Percentiles rank a stretch among this genome's conserved stretches.
These are phyloP conservation scores for Castanea sativa DNA, from an alignment of 306 rosid genomes.

Conservation along the genomic window DNA sequence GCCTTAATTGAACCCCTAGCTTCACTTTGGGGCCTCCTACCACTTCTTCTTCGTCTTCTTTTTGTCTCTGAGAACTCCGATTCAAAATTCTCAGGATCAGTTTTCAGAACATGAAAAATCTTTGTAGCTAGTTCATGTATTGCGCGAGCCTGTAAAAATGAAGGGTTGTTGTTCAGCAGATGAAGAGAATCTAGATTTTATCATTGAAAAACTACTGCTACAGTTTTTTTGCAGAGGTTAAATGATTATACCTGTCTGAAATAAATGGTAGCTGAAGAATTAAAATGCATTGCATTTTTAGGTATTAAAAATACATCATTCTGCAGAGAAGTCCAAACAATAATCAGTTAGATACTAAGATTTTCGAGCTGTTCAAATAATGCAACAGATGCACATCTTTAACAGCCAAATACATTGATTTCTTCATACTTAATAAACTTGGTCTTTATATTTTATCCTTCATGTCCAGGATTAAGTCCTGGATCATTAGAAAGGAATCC, in stretches of 20 bases:
- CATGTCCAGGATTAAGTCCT: too few species aligned
- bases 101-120: conserved; percentile 45
- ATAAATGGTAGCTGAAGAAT: conserved; percentile 57
- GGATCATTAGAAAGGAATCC: too few species aligned
- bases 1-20: conserved; percentile 23
- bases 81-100: conserved; percentile 48
- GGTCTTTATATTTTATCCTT: too few species aligned
- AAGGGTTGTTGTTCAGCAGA: neutral
- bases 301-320: conserved; percentile 56
- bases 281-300: conserved; percentile 70
- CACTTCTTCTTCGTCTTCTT: conserved; percentile 21
- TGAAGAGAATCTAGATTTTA: neutral
- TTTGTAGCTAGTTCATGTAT: conserved; percentile 51
- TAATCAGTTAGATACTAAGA: conserved; percentile 19
- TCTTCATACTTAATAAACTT: neutral
- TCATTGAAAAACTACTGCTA: neutral
- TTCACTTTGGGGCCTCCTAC: conserved; percentile 37
- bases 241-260: conserved; percentile 58
- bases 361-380: neutral
- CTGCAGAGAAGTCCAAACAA: conserved; percentile 40
- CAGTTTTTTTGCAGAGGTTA: neutral
- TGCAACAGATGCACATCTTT: neutral
- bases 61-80: conserved; percentile 45
- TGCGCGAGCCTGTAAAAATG: conserved; percentile 54
- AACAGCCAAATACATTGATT: neutral